A percentile compares a stretch with the other conserved stretches of the same genome.
Evolutionary conservation across 768 basidiomycete genomes (phyloP).

Genomic region (Tricholoma hemisulphureum): DNA sequence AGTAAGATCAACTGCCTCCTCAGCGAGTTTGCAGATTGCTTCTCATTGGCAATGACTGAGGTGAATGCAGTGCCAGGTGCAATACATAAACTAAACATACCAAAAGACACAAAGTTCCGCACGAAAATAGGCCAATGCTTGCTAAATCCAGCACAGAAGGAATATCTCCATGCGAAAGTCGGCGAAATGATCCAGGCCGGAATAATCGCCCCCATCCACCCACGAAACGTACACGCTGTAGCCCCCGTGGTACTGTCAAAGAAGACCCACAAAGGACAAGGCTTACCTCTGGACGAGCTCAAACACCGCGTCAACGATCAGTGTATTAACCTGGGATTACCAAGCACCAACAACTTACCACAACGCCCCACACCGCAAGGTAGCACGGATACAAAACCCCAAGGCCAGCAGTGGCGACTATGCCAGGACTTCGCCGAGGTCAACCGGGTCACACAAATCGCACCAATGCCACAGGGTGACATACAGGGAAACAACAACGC

Average conservation of each 20-base stretch:
- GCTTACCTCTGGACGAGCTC: neutral
- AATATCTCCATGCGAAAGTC: neutral
- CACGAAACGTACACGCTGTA: neutral
- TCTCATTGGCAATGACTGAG: too few relatives aligned
- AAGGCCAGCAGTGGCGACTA: conserved; percentile 28
- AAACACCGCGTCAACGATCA: conserved; percentile 6
- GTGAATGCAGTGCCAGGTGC: neutral
- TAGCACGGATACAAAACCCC: neutral
- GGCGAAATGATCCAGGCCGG: neutral
- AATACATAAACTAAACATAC: conserved; percentile 34
- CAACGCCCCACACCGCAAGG: conserved; percentile 5
- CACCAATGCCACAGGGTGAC: conserved; percentile 19
- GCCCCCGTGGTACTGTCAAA: neutral
- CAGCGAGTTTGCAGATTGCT: neutral
- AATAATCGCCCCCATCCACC: neutral
- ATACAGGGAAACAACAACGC: neutral
- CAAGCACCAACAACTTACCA: conserved; percentile 17
- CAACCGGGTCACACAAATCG: conserved; percentile 25
- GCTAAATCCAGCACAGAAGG: neutral
- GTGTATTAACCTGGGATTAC: conserved; percentile 26
- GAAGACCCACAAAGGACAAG: neutral
- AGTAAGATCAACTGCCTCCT: conserved; percentile 28
- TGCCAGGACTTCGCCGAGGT: conserved; percentile 35
- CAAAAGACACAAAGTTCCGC: conserved; percentile 21
- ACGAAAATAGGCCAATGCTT: conserved; percentile 25